phyloP scores from a whole-genome alignment of 208 protist genomes.

The Lotmaria passim region DNA sequence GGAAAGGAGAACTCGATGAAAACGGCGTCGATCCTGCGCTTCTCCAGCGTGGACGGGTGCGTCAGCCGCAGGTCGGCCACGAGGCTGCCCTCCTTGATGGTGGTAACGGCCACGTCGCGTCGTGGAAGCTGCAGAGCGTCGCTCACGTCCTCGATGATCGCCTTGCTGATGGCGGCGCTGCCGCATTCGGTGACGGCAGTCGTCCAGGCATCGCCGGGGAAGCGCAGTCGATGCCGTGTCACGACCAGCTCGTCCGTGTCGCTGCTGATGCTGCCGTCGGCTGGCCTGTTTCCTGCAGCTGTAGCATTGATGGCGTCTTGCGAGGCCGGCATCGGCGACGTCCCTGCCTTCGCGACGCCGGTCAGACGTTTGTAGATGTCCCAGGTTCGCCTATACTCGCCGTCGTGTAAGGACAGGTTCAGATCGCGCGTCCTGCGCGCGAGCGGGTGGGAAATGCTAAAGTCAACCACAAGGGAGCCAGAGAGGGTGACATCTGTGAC shows the following conservation, averaged over 20 bases:
- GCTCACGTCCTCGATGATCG: conserved; percentile 47
- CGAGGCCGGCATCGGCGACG: neutral
- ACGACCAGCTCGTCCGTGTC: conserved; percentile 19
- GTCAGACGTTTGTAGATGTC: conserved; percentile 15
- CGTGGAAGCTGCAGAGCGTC: conserved; percentile 19
- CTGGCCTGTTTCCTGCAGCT: too few species aligned
- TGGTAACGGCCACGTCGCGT: conserved; percentile 25
- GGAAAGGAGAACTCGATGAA: conserved; percentile 23
- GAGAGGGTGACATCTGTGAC: conserved; percentile 23
- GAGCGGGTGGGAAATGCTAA: conserved; percentile 34
- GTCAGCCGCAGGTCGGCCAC: conserved; percentile 36
- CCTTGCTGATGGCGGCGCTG: conserved; percentile 21
- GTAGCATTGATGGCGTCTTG: neutral
- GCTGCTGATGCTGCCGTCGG: conserved; percentile 5
- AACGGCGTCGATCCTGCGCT: conserved; percentile 24
- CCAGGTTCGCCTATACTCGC: conserved; percentile 19
- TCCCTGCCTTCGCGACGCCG: neutral
- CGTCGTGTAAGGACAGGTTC: conserved; percentile 5
- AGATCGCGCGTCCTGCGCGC: neutral
- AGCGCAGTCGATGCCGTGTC: conserved; percentile 35
- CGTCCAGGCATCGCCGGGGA: conserved; percentile 38
- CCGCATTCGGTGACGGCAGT: conserved; percentile 21
- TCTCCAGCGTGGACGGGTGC: conserved; percentile 20
- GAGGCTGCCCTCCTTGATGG: conserved; percentile 33
- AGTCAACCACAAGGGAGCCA: conserved; percentile 32